These are phyloP conservation scores for Epichloe festucae DNA, from an alignment of 2,329 filamentous ascomycete genomes.

Conservation along the genomic window DNA sequence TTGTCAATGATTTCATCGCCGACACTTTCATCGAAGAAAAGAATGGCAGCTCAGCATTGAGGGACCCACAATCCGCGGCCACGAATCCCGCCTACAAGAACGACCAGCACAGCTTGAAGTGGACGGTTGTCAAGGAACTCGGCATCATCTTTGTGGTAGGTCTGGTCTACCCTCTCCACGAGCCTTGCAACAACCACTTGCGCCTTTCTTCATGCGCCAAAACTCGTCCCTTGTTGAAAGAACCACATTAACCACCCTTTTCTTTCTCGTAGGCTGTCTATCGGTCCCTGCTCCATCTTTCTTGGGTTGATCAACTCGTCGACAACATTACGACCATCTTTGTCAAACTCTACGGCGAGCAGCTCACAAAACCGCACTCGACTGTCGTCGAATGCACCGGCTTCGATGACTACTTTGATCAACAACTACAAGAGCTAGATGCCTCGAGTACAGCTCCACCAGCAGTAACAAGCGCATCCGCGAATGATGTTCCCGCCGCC, in stretches of 20 bases:
- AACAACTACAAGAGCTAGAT: conserved; percentile 75
- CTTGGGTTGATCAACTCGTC: conserved; percentile 93
- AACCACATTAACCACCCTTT: too few species aligned
- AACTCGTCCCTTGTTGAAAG: neutral
- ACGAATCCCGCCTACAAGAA: conserved; percentile 67
- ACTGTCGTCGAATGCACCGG: conserved; percentile 63
- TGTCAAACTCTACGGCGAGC: conserved; percentile 75
- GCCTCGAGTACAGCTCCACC: conserved; percentile 29
- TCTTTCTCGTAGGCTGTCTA: conserved; percentile 64
- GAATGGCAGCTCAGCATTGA: conserved; percentile 46
- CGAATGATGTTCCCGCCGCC: conserved; percentile 10
- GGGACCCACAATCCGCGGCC: conserved; percentile 44
- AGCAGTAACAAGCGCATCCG: conserved; percentile 15
- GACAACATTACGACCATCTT: conserved; percentile 93
- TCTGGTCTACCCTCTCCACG: neutral
- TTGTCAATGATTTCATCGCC: conserved; percentile 89
- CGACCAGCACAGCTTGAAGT: conserved; percentile 90
- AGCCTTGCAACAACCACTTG: neutral
- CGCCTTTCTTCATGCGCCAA: neutral
- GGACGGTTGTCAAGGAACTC: conserved; percentile 83
- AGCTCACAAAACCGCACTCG: conserved; percentile 68
- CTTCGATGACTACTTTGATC: conserved; percentile 90
- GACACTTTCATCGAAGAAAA: conserved; percentile 98
- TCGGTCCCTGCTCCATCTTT: conserved; percentile 84
- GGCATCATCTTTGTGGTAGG: conserved; percentile 85